phyloP scores from a whole-genome alignment of 768 basidiomycete species.

The Termitomyces sp. region DNA sequence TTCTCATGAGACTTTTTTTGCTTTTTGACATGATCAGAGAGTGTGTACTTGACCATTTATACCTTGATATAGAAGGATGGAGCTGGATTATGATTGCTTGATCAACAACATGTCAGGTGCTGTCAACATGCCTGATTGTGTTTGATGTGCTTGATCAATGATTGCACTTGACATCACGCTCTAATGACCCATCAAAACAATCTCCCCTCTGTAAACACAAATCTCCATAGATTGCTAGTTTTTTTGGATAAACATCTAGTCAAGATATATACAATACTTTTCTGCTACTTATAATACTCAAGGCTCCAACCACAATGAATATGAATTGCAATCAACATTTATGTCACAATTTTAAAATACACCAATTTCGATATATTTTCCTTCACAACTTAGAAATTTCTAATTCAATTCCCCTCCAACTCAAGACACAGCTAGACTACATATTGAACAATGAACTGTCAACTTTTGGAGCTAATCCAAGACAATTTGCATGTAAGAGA shows the following conservation, averaged over 20 bases:
- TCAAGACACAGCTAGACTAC: not conserved
- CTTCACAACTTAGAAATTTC: not conserved
- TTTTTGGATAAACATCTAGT: no score
- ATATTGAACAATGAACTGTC: not conserved
- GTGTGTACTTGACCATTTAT: not conserved
- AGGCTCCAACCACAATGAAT: no score
- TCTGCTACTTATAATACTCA: no score
- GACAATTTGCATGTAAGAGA: not conserved
- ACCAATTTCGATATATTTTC: not conserved
- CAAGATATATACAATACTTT: no score
- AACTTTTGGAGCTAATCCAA: not conserved
- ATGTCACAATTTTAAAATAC: not conserved
- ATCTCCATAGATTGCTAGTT: no score
- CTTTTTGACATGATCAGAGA: conserved; percentile 6
- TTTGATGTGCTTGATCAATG: no score
- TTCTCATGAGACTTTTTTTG: not conserved
- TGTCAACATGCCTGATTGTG: no score
- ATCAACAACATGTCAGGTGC: not conserved
- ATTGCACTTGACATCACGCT: not conserved
- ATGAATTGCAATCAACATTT: no score
- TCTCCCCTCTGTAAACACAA: no score
- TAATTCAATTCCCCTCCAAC: not conserved
- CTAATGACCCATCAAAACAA: no score
- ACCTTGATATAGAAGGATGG: no score
- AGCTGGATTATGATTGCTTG: not conserved